Conservation (phyloP, 371 early-diverging fungal genomes). For the Gilbertella persicaria region DNA sequence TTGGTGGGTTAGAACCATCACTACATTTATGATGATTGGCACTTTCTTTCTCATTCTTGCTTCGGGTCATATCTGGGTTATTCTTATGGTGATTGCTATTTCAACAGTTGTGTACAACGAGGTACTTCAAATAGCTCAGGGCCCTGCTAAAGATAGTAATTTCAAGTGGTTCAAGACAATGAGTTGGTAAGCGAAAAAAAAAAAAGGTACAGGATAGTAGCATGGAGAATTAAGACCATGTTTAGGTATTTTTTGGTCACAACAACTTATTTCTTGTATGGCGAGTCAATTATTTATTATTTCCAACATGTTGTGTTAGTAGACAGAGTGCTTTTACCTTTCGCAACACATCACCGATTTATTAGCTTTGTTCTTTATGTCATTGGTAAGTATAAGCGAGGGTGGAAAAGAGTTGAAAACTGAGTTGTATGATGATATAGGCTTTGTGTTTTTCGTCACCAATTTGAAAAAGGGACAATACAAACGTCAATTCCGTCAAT, state of each 20-base stretch:
- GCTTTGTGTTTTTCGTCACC: constrained; percentile 93
- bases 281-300: constrained; percentile 89
- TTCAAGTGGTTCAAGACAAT: constrained; percentile 92
- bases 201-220: background rate
- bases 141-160: constrained; percentile 81
- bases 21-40: constrained; percentile 88
- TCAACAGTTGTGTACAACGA: constrained; percentile 86
- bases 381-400: constrained; percentile 55
- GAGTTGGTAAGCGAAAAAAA: constrained; percentile 72
- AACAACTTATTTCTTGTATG: constrained; percentile 93
- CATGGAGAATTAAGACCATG: background rate
- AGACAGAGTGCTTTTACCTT: constrained; percentile 80
- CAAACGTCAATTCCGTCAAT: constrained; percentile 90
- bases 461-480: constrained; percentile 91
- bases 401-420: background rate
- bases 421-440: constrained; percentile 30
- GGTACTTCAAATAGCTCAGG: constrained; percentile 86
- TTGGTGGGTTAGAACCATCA: constrained; percentile 79
- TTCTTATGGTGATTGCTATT: constrained; percentile 82
- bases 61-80: constrained; percentile 77
- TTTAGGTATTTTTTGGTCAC: constrained; percentile 78
- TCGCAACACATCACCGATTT: constrained; percentile 94
- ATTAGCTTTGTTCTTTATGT: constrained; percentile 92
- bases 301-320: constrained; percentile 81
- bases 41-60: constrained; percentile 80